phyloP scores from a whole-genome alignment of 805 yeast species.

The Candida montana region DNA sequence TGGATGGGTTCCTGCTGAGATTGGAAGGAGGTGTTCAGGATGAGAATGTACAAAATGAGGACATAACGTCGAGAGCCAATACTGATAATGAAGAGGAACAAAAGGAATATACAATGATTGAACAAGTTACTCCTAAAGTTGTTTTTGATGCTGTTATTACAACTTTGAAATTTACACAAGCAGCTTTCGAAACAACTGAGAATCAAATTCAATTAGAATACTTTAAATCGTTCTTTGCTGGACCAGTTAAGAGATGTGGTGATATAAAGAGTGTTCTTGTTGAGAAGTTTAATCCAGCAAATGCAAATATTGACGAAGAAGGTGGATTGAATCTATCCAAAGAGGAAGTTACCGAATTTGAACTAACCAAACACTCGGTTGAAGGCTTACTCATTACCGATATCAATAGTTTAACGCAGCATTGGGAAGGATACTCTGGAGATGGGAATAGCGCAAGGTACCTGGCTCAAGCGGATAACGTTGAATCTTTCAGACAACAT shows the following conservation, averaged over 20 bases:
- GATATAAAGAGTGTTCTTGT: neutral
- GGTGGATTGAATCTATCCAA: slow-evolving; percentile 7
- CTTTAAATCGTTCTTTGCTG: neutral
- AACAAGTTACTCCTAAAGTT: slow-evolving; percentile 21
- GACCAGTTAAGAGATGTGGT: neutral
- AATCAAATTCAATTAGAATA: slow-evolving; percentile 9
- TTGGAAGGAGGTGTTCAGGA: slow-evolving; percentile 12
- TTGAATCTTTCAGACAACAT: slow-evolving; percentile 7
- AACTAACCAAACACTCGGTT: slow-evolving; percentile 10
- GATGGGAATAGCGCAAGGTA: slow-evolving; percentile 2
- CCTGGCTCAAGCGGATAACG: slow-evolving; percentile 19
- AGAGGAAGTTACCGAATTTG: slow-evolving; percentile 14
- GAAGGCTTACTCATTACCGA: slow-evolving; percentile 8
- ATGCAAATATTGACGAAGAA: slow-evolving; percentile 1
- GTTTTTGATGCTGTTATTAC: slow-evolving; percentile 17
- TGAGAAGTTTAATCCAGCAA: slow-evolving; percentile 1
- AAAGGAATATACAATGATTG: slow-evolving; percentile 17
- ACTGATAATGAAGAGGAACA: slow-evolving; percentile 13
- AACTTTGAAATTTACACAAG: slow-evolving; percentile 9
- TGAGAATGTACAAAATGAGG: slow-evolving; percentile 10
- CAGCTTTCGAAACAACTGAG: slow-evolving; percentile 11
- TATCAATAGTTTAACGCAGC: neutral
- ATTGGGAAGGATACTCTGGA: slow-evolving; percentile 11
- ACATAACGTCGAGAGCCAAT: slow-evolving; percentile 10
- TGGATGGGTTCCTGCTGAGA: slow-evolving; percentile 14